phyloP scores from a whole-genome alignment of 352 stramenopile genomes.

The Phytophthora europaea region DNA sequence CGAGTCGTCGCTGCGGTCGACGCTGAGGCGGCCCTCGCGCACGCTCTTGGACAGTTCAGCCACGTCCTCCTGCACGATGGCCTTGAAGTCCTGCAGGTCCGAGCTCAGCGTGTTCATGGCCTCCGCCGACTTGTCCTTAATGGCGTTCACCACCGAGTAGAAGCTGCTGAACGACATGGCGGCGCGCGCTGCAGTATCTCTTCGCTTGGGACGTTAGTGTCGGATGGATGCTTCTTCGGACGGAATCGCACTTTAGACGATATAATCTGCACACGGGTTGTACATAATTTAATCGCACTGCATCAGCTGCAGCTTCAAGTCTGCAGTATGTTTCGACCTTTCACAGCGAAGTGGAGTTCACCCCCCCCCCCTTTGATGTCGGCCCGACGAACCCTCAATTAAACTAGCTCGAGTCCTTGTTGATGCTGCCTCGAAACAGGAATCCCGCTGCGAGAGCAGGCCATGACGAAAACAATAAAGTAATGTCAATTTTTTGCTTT shows the following conservation, averaged over 20 bases:
- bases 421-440: no score
- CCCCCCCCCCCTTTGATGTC: no score
- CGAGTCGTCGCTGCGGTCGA: conserved; percentile 34
- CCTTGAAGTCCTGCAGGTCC: conserved; percentile 75
- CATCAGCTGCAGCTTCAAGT: no score
- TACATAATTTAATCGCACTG: background rate
- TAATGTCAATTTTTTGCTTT: no score
- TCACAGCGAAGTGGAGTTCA: no score
- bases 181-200: background rate
- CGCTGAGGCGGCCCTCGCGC: conserved; percentile 54
- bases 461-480: background rate
- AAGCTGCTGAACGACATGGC: conserved; percentile 63
- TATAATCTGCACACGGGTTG: background rate
- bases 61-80: conserved; percentile 78
- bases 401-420: no score
- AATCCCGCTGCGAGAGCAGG: no score
- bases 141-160: conserved; percentile 56
- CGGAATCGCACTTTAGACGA: background rate
- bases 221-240: background rate
- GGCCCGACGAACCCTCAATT: no score
- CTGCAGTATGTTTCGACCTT: no score
- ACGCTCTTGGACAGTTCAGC: conserved; percentile 68
- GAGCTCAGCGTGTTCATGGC: conserved; percentile 80
- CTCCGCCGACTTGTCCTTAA: conserved; percentile 73
- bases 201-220: background rate